Evolutionary conservation across 2,329 filamentous ascomycete genomes (phyloP).

Genomic region (Neonectria faginata): DNA sequence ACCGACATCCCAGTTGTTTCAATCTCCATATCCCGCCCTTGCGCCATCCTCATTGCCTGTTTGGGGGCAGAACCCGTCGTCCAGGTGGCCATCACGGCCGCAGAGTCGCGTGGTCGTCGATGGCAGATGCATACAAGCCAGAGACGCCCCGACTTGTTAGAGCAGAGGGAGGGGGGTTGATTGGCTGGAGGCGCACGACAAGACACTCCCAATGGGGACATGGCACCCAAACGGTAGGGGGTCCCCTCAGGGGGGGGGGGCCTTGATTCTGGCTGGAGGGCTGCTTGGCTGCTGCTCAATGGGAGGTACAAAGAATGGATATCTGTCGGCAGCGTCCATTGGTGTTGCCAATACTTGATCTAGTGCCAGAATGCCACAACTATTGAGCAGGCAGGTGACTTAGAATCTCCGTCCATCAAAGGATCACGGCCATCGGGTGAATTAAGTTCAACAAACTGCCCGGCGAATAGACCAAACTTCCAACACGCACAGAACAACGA

Average conservation of each 20-base stretch:
- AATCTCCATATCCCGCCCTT: slow-evolving; percentile 12
- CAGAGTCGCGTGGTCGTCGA: slow-evolving; percentile 23
- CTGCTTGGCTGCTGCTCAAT: slow-evolving; percentile 7
- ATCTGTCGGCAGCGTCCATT: background rate
- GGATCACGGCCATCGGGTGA: background rate
- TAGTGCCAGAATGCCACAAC: background rate
- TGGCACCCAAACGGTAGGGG: slow-evolving; percentile 11
- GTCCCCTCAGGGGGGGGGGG: slow-evolving; percentile 20
- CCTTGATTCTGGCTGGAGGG: slow-evolving; percentile 13
- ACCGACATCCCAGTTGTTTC: slow-evolving; percentile 13
- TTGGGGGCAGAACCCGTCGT: slow-evolving; percentile 1
- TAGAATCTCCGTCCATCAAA: background rate
- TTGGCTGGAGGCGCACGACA: slow-evolving; percentile 12
- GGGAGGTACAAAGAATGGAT: background rate
- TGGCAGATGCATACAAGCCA: slow-evolving; percentile 19
- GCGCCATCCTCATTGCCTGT: slow-evolving; percentile 10
- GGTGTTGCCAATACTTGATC: background rate
- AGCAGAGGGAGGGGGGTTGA: background rate
- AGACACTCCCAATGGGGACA: slow-evolving; percentile 2
- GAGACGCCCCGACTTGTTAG: slow-evolving; percentile 6
- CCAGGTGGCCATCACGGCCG: slow-evolving; percentile 5
- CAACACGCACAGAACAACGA: background rate
- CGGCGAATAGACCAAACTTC: background rate
- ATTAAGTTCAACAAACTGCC: background rate
- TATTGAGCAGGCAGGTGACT: too few species aligned